These are phyloP conservation scores for Pleurotus citrinopileatus DNA, from an alignment of 768 basidiomycete species.

Conservation along the genomic window DNA sequence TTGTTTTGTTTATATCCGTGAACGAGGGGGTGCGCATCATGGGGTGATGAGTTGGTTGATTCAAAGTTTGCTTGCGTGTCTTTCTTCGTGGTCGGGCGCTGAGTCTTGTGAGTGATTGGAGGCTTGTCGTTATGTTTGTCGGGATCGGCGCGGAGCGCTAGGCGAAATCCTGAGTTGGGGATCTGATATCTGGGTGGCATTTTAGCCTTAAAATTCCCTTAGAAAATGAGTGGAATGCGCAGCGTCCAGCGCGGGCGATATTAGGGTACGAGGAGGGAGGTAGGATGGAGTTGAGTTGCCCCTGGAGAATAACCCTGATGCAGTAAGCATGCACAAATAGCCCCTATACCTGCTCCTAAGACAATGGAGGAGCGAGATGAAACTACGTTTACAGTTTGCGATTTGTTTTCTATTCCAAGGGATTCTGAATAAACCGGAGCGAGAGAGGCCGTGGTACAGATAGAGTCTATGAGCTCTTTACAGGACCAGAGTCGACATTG, in stretches of 20 bases:
- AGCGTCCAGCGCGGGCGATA: conserved; percentile 12
- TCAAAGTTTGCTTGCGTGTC: not conserved
- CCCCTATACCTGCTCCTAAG: too few relatives aligned
- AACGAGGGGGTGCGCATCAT: not conserved
- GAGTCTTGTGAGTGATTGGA: not conserved
- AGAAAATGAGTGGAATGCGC: conserved; percentile 6
- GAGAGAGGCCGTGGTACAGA: too few relatives aligned
- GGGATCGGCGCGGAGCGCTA: not conserved
- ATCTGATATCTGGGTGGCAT: conserved; percentile 3
- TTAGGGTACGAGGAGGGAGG: not conserved
- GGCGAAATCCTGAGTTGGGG: not conserved
- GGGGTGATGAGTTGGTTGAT: not conserved
- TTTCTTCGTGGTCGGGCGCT: not conserved
- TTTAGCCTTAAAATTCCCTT: not conserved
- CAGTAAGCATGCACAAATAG: not conserved
- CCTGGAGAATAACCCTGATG: not conserved
- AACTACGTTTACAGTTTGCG: not conserved
- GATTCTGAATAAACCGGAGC: too few relatives aligned
- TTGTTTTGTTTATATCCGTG: conserved; percentile 15
- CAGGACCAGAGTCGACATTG: too few relatives aligned
- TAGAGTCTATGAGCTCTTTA: too few relatives aligned
- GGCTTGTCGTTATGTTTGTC: not conserved
- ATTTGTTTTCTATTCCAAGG: too few relatives aligned
- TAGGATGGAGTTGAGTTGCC: not conserved
- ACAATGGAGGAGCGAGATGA: not conserved